Evolutionary conservation across 2,329 filamentous ascomycete genomes (phyloP).

Genomic region (Ceratocystis albifundus): DNA sequence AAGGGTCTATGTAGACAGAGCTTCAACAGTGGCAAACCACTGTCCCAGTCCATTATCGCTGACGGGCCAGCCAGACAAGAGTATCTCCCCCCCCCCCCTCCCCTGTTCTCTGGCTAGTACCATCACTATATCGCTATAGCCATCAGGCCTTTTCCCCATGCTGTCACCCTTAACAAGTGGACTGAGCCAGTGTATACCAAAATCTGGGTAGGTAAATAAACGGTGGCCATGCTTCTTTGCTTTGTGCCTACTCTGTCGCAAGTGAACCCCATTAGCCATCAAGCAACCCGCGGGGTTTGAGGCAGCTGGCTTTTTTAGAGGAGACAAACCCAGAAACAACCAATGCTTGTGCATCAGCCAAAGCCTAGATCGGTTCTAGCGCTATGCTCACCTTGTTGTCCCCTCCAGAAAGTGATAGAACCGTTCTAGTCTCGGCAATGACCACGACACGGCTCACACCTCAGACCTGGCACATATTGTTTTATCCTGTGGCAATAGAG

Average conservation of each 20-base stretch:
- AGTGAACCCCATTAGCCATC: too few species aligned
- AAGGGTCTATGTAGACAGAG: too few species aligned
- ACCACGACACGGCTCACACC: constrained; percentile 4
- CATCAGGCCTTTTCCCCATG: neutral
- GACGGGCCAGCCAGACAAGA: neutral
- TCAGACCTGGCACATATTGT: neutral
- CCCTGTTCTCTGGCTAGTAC: constrained; percentile 1
- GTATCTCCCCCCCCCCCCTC: neutral
- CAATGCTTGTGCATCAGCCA: neutral
- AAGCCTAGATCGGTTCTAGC: neutral
- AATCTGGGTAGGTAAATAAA: neutral
- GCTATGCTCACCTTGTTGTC: neutral
- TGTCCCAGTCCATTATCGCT: neutral
- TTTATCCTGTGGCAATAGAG: neutral
- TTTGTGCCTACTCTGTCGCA: neutral
- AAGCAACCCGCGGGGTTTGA: neutral
- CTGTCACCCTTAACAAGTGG: neutral
- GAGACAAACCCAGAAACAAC: neutral
- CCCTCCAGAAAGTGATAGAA: neutral
- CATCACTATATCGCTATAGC: neutral
- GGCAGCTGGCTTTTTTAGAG: neutral
- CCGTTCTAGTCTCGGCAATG: constrained; percentile 7
- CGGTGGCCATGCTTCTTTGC: neutral
- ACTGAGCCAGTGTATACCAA: neutral
- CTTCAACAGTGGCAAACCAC: neutral